phyloP scores from a whole-genome alignment of 2,329 filamentous ascomycete species.

The Pyrenochaeta sp. region DNA sequence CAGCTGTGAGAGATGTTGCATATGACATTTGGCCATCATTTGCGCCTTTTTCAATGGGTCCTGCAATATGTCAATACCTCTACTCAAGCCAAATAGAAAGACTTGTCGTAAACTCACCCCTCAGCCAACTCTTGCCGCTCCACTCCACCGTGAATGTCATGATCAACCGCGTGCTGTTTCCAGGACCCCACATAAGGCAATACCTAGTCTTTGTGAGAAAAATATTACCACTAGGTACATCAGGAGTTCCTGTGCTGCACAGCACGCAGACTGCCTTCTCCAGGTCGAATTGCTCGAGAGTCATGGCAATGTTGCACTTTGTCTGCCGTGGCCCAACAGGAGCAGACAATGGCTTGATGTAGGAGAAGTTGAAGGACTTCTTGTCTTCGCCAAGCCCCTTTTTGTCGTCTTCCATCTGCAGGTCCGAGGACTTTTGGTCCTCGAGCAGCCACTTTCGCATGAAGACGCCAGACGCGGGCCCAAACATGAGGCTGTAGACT shows the following conservation, averaged over 20 bases:
- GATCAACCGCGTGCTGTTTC: conserved; percentile 83
- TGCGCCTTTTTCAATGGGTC: conserved; percentile 94
- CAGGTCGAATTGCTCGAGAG: conserved; percentile 82
- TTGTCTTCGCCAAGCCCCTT: conserved; percentile 79
- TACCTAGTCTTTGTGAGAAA: conserved; percentile 95
- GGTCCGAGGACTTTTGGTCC: conserved; percentile 89
- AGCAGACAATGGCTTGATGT: conserved; percentile 88
- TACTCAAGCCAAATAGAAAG: neutral
- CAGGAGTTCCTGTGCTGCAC: conserved; percentile 86
- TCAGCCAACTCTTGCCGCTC: conserved; percentile 98
- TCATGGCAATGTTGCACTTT: conserved; percentile 89
- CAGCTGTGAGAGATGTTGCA: conserved; percentile 79
- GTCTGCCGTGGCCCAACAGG: conserved; percentile 93
- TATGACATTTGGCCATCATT: conserved; percentile 88
- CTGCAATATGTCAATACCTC: conserved; percentile 57
- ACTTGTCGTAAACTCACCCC: conserved; percentile 68
- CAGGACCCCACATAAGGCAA: conserved; percentile 90
- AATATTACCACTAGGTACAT: conserved; percentile 92
- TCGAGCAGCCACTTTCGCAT: conserved; percentile 86
- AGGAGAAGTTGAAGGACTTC: conserved; percentile 78
- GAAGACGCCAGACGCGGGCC: conserved; percentile 78
- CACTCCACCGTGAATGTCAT: conserved; percentile 94
- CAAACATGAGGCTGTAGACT: conserved; percentile 88
- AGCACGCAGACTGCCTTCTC: conserved; percentile 88
- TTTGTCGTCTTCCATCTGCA: conserved; percentile 84